phyloP scores from a whole-genome alignment of 306 rosid genomes.

The Vigna angularis region DNA sequence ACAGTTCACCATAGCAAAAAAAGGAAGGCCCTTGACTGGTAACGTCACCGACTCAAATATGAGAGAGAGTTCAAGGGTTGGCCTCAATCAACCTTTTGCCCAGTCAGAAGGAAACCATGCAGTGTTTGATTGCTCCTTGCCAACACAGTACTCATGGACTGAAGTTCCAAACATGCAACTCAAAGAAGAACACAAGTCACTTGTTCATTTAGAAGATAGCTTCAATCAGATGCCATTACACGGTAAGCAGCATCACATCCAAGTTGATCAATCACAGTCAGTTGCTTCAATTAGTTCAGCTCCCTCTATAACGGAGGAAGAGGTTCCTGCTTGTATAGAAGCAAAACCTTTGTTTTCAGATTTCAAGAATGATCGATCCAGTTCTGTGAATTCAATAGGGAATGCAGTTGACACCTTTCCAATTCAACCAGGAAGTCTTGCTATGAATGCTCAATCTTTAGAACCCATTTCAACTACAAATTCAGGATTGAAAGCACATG shows the following conservation, averaged over 20 bases:
- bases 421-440: conserved; percentile 53
- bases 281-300: conserved; percentile 61
- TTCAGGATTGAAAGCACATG: conserved; percentile 60
- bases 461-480: conserved; percentile 57
- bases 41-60: conserved; percentile 54
- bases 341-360: conserved; percentile 60
- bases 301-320: conserved; percentile 50
- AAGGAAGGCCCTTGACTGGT: conserved; percentile 47
- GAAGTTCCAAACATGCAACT: conserved; percentile 53
- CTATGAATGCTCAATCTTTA: conserved; percentile 54
- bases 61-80: conserved; percentile 43
- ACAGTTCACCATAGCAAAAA: conserved; percentile 52
- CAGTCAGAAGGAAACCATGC: conserved; percentile 62
- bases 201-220: conserved; percentile 52
- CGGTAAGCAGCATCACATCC: conserved; percentile 52
- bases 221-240: conserved; percentile 62
- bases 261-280: conserved; percentile 58
- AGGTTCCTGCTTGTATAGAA: conserved; percentile 50
- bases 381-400: conserved; percentile 53
- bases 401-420: conserved; percentile 57
- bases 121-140: conserved; percentile 56
- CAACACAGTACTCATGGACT: conserved; percentile 59
- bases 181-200: conserved; percentile 59
- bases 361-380: conserved; percentile 46
- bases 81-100: conserved; percentile 52